Base-by-base conservation (phyloP, 78 protist species). In the Dictyostelium firmibasis region DNA sequence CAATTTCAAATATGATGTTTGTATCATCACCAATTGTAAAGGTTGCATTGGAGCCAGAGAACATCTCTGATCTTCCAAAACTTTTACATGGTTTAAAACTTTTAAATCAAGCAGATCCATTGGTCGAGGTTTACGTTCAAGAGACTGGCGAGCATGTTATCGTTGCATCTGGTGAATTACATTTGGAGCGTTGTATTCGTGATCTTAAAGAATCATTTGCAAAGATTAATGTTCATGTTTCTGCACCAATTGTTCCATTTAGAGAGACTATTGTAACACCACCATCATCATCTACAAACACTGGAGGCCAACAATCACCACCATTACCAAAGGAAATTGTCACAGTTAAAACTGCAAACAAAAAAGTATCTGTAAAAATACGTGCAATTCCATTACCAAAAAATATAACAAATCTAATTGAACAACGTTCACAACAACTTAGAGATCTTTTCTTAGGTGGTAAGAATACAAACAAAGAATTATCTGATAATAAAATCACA, bases 141-240 rank as follows among this genome's bases (percentile, higher is more conserved):
- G 98, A 95, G 57, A 96, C 97, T n/a, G 99, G 99, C 43, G 99
- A 98, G 87, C 98, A 95, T 84, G 97, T 98, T 23, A 16, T 99
- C 18, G 92, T 84, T 10, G 78, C 99, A 4, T 94, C 98, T 7
- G 99, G 99, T 25, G 99, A 99, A 79, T 67, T 99, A 36, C 99
- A 99, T 81, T 78, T 99, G 33, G 99, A 98, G 85, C 85, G 98
- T 18, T 98, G 99, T 93, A 77, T 98, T 72, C 43, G 85, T 8
- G 99, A 99, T 85, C 88, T 99, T 33, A 62, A 57, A 18, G 99
- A 98, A 16, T 29, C 44, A 16, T 99, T 92, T 76, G 98, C 99
- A 25, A 76, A 89, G 20, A 81, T 93, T 25, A 96, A 62, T 70
- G 60, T 98, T 11, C 16, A 16, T 16, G 96, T 91, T 2, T 98